These are phyloP conservation scores for Wickerhamomyces kurtzmanii DNA, from an alignment of 805 yeast genomes.

Conservation along the genomic window DNA sequence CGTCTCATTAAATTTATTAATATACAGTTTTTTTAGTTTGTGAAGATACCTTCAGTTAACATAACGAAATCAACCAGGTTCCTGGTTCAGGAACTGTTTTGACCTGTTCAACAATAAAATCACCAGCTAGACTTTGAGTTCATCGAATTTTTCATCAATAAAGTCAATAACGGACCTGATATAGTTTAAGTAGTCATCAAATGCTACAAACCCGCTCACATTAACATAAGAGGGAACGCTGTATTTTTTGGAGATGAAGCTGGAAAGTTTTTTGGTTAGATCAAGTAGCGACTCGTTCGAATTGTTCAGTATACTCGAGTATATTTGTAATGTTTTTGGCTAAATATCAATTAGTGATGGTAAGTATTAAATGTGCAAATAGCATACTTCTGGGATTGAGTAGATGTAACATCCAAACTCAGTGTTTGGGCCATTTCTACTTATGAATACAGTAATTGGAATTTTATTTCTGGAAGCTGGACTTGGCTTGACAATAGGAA, in stretches of 20 bases:
- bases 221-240: slow-evolving; percentile 34
- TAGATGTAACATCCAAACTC: slow-evolving; percentile 34
- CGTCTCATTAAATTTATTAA: too few species aligned
- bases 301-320: slow-evolving; percentile 33
- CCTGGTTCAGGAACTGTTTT: too few species aligned
- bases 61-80: too few species aligned
- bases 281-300: slow-evolving; percentile 31
- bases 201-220: slow-evolving; percentile 27
- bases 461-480: slow-evolving; percentile 4
- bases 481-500: slow-evolving; percentile 3
- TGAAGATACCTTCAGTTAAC: too few species aligned
- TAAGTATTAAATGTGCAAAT: neutral
- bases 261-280: slow-evolving; percentile 30
- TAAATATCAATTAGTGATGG: slow-evolving; percentile 2
- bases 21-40: too few species aligned
- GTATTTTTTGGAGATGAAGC: slow-evolving; percentile 28
- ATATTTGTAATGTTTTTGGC: slow-evolving; percentile 15
- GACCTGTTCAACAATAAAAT: too few species aligned
- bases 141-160: slow-evolving; percentile 17
- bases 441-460: slow-evolving; percentile 27
- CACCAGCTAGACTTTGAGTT: too few species aligned
- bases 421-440: slow-evolving; percentile 19
- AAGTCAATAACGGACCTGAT: slow-evolving; percentile 18
- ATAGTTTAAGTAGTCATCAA: slow-evolving; percentile 21
- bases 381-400: slow-evolving; percentile 25